Conservation (phyloP, 208 protist genomes). For the Naegleria gruberi region DNA sequence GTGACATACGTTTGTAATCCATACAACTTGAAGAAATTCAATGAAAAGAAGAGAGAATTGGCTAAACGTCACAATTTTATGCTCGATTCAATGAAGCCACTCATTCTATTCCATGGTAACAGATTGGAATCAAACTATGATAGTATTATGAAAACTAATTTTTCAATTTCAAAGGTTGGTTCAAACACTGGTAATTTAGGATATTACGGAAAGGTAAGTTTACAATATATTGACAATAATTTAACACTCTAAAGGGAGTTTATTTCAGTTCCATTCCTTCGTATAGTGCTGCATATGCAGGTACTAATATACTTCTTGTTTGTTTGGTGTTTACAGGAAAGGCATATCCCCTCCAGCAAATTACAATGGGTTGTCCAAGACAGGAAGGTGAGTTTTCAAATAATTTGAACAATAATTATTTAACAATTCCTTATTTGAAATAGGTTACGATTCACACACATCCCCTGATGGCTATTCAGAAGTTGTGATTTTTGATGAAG, state of each 20-base stretch:
- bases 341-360: neutral
- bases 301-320: neutral
- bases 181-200: neutral
- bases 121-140: neutral
- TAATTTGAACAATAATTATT: too few species aligned
- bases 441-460: neutral
- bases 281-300: neutral
- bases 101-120: conserved; percentile 11
- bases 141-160: conserved; percentile 13
- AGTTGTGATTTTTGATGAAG: conserved; percentile 12
- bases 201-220: conserved; percentile 15
- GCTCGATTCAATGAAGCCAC: neutral
- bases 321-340: conserved; percentile 4
- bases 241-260: too few species aligned
- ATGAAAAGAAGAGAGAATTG: neutral
- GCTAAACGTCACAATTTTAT: conserved; percentile 3
- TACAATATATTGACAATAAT: too few species aligned
- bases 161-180: neutral
- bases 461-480: neutral
- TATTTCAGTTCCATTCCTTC: neutral
- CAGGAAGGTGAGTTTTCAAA: too few species aligned
- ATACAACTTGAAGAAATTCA: neutral
- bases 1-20: conserved; percentile 2
- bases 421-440: too few species aligned
- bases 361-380: neutral